Base-by-base conservation (phyloP, 2,329 filamentous ascomycete species). In the Sordariomycetes sp. region DNA sequence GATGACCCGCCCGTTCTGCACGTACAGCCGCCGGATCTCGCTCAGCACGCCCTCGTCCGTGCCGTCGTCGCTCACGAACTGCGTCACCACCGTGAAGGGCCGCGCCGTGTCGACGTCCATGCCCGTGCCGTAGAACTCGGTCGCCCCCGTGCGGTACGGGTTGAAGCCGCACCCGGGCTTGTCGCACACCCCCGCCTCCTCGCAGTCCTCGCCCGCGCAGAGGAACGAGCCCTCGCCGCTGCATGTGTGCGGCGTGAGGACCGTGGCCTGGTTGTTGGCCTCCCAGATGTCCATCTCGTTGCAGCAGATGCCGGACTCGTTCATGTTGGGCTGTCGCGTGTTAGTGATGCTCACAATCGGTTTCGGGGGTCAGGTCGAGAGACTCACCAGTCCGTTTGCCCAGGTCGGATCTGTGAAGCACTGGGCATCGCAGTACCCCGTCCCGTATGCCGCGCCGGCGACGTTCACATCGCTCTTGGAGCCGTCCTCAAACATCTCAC, bases 381-480 rank as follows among this genome's bases (percentile, higher is more conserved):
- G 24, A 57, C 69, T 63, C 66, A 76, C 76, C 63, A 73, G 64
- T 28, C 79, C 79, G 59, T 76, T 76, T 63, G 80, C 79, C 61
- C 81, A 81, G 0, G 46, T 24, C 22, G 69, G 68, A n/a, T 37
- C 56, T 0, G 66, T 66, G 40, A 72, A 75, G 65, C 81, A 84
- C 67, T 84, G 81, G 1, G 81, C 76, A 64, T 84, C 81, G 58
- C 83, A 87, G 70, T 87, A 86, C 3, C 83, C 84, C 2, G 79
- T 82, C 46, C 83, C 83, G 61, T 82, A 82, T 58, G 74, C 72
- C 2, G 83, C 81, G 59, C 84, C 83, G 24, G 77, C 82, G 58
- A 76, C 74, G 70, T 81, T 83, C 55, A 69, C 73, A 0, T 74
- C 65, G 64, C 77, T 80, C 63, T 76, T 62, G 37, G 83, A 85